Evolutionary conservation across 129 eudicot genomes (phyloP).

Genomic region (Escallonia rubra): DNA sequence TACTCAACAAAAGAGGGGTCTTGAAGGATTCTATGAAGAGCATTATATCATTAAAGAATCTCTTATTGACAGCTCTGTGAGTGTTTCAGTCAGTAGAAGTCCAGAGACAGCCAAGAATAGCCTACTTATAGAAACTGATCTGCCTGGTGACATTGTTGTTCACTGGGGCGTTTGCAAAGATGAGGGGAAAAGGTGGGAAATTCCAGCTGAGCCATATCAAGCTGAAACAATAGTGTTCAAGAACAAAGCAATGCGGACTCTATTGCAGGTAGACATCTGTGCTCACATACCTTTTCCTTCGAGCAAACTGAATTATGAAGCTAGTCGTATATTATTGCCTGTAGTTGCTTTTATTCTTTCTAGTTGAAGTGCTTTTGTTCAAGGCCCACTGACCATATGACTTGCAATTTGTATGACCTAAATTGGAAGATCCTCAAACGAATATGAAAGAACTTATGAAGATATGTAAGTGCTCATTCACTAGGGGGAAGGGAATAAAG

Average conservation of each 20-base stretch:
- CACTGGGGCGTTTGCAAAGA: constrained; percentile 96
- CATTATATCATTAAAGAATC: constrained; percentile 58
- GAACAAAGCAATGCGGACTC: constrained; percentile 79
- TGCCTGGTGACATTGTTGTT: constrained; percentile 74
- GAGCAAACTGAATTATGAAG: too few species aligned
- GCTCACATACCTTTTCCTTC: too few species aligned
- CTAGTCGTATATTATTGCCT: too few species aligned
- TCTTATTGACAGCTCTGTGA: constrained; percentile 37
- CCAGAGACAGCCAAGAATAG: constrained; percentile 44
- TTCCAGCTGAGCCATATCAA: constrained; percentile 74
- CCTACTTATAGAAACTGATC: constrained; percentile 73
- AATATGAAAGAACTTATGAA: not conserved
- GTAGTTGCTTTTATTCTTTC: too few species aligned
- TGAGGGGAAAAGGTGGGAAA: constrained; percentile 67
- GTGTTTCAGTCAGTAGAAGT: constrained; percentile 51
- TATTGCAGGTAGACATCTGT: constrained; percentile 44
- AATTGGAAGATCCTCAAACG: not conserved
- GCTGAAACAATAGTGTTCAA: constrained; percentile 55
- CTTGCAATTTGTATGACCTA: too few species aligned
- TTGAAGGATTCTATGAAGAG: constrained; percentile 66
- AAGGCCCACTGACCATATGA: too few species aligned
- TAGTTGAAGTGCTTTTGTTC: too few species aligned
- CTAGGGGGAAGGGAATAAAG: not conserved
- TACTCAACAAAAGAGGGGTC: constrained; percentile 28
- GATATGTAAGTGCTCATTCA: not conserved